Base-by-base conservation (phyloP, 306 rosid genomes). In the Malus fusca region DNA sequence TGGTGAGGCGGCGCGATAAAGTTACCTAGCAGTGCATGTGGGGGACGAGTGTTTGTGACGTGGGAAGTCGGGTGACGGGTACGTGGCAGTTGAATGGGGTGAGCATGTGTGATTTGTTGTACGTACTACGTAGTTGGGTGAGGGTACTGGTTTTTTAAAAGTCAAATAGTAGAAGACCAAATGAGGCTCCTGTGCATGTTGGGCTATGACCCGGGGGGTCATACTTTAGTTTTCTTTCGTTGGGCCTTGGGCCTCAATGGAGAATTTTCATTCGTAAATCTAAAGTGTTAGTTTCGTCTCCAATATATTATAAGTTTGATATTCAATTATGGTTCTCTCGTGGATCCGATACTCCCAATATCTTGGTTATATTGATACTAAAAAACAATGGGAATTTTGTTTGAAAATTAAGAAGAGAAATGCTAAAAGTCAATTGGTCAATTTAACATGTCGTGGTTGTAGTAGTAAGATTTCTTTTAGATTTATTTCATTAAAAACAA, bases 1-100 rank as follows among this genome's bases (percentile, higher is more conserved):
- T 37, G 82, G 73, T 21, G 72, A 56, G 61, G 78, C 84, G 61
- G 75, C 64, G 66, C 53, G 85, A 77, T 84, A 82, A 40, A 77
- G 73, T 82, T 30, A 79, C 88, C 2, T 2, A 2, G 1, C 4
- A 42, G 55, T 67, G 80, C 9, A 68, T 26, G 48, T 2, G 42
- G 56, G 3, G 25, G 26, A 12, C 46, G 62, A 28, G 17, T 68
- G 22, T 8, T 2, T 8, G 58, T 58, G 25, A 19, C 59, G 51
- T 53, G 26, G 63, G 28, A 19, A 25, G 73, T 4, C 9, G 48
- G 6, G 5, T 1, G 15, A 5, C 3, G 26, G 44, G 18, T 43
- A 69, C 74, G 74, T 69, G 74, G 48, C 74, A 48, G 58, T 23
- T 51, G n/a, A 3, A 11, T 37, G 56, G 40, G 25, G 30, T 0